A percentile compares a stretch with the other conserved stretches of the same genome.
Evolutionary conservation across 352 stramenopile species (phyloP).

Genomic region (Globisporangium cederbergense): DNA sequence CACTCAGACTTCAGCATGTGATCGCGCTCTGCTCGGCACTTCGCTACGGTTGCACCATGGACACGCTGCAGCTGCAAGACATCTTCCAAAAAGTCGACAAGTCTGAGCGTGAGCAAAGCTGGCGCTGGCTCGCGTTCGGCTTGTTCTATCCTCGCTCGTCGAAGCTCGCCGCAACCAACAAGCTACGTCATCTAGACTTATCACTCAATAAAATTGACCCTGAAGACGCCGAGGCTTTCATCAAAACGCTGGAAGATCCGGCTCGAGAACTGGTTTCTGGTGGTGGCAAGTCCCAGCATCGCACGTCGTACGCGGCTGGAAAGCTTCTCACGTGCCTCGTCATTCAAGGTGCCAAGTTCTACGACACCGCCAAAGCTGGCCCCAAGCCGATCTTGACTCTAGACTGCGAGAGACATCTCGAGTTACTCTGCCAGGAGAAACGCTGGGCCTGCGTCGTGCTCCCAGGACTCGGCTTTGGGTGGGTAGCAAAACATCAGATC

Average conservation of each 20-base stretch:
- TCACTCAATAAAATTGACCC: not conserved
- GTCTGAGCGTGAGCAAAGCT: constrained; percentile 1
- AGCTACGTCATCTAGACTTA: not conserved
- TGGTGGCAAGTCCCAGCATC: not conserved
- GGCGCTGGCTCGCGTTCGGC: constrained; percentile 14
- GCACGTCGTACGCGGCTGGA: not conserved
- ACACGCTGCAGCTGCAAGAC: not conserved
- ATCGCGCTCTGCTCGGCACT: constrained; percentile 4
- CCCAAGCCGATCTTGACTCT: not conserved
- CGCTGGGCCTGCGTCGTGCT: constrained; percentile 4
- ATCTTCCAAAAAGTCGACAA: not conserved
- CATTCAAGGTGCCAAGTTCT: constrained; percentile 1
- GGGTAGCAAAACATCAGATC: not conserved
- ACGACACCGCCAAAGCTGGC: not conserved
- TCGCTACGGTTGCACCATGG: constrained; percentile 1
- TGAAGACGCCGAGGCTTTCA: not conserved
- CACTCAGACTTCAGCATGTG: not conserved
- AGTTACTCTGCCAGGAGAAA: constrained; percentile 5
- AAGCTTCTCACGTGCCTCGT: constrained; percentile 3
- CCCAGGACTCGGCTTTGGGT: not conserved
- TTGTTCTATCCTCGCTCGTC: constrained; percentile 13
- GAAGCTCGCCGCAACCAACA: not conserved
- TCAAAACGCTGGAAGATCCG: not conserved
- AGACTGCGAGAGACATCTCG: not conserved
- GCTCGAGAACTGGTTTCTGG: constrained; percentile 4